Evolutionary conservation across 371 early-diverging fungal species (phyloP), one percentile per base, ranked within the genome.

Genomic region (Apophysomyces trapeziformis): DNA sequence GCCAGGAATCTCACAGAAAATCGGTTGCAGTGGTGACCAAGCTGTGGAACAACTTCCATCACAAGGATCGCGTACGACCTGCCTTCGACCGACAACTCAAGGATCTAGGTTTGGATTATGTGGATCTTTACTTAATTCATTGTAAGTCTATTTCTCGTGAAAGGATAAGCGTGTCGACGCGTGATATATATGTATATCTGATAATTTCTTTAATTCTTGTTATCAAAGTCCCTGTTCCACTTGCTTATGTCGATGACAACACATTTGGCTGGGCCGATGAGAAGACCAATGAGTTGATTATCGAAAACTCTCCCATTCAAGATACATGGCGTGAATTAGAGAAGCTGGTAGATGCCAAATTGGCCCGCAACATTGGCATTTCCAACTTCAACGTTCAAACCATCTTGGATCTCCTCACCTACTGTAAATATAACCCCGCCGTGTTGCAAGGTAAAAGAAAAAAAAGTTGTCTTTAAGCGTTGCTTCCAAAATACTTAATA

Each of bases 11-110:
- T 26, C 32, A 26, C 32, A 26, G 3, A 26, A 26, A 1, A 2
- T 43, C 32, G 18, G 14, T 79, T 36, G 82, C 86, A 80, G 86
- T 92, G 62, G 87, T 90, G 38, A 85, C 89, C 54, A 94, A 94
- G 75, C 75, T 92, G 37, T 89, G 89, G 90, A 90, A 88, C 67
- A 79, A 76, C 37, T 73, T 72, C 59, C 88, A 87, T 56, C 44
- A 62, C 47, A 83, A 84, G 58, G 73, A 78, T 4, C 47, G 82
- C 58, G 86, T 88, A 0, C 73, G 77, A 2, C 68, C 82, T 39
- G 84, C 74, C 5, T 70, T 88, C 63, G 76, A 82, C 18, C 54
- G 61, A 14, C 80, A 85, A 35, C 71, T 90, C 39, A 38, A 64
- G 58, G 76, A 87, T 36, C 69, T 91, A 54, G 75, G 72, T 57